These are phyloP conservation scores for Aspergillus versicolor DNA, from an alignment of 2,329 filamentous ascomycete species.

Conservation along the genomic window DNA sequence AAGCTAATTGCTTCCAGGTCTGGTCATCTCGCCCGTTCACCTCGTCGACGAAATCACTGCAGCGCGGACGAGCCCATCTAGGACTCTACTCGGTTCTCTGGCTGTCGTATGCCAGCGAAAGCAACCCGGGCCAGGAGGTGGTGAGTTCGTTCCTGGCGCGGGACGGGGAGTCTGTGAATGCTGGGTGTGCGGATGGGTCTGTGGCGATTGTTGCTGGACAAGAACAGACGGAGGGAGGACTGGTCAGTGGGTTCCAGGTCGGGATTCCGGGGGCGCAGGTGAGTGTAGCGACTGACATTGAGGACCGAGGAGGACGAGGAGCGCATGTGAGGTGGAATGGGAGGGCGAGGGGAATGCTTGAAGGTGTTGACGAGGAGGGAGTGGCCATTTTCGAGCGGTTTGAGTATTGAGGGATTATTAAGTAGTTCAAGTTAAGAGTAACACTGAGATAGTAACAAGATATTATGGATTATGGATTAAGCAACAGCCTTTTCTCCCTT, in stretches of 20 bases:
- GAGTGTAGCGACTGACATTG: constrained; percentile 11
- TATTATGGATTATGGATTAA: neutral
- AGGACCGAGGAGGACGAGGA: constrained; percentile 14
- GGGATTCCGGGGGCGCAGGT: constrained; percentile 9
- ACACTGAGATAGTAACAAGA: too few species aligned
- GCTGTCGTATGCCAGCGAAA: constrained; percentile 35
- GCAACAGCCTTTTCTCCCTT: constrained; percentile 8
- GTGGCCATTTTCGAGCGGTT: constrained; percentile 28
- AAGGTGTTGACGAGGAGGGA: constrained; percentile 11
- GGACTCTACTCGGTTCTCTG: constrained; percentile 48
- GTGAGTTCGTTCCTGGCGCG: constrained; percentile 32
- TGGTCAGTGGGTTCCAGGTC: constrained; percentile 18
- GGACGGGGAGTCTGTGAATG: constrained; percentile 26
- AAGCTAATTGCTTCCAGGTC: constrained; percentile 32
- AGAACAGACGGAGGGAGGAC: neutral
- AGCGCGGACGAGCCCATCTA: constrained; percentile 48
- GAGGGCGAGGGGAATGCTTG: constrained; percentile 12
- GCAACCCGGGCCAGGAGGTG: neutral
- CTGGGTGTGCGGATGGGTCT: constrained; percentile 22
- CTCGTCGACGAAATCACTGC: constrained; percentile 23
- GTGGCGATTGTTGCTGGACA: constrained; percentile 15
- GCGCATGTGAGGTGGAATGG: constrained; percentile 26
- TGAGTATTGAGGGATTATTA: neutral
- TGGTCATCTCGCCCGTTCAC: constrained; percentile 43
- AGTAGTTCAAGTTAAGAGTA: too few species aligned